Evolutionary conservation across 2,329 filamentous ascomycete genomes (phyloP), one percentile per base, ranked within the genome.

Genomic region (Colletotrichum sp.): DNA sequence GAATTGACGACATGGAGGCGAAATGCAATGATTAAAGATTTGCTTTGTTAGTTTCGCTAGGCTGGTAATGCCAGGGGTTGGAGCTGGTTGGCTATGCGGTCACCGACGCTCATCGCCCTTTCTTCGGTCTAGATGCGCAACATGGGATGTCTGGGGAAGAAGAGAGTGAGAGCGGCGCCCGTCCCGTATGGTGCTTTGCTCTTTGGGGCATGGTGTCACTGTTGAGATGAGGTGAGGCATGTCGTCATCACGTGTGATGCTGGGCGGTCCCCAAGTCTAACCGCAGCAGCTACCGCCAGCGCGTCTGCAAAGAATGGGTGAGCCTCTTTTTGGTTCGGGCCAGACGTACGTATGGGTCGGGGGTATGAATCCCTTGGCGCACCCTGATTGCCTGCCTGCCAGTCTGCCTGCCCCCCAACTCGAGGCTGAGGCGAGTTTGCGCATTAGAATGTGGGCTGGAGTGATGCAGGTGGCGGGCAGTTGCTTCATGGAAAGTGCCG

Each of bases 171-270:
- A 48, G 43, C 43, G 18, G 43, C 43, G 9, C 43, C 43, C 43
- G 10, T 48, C 43, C 48, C 43, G 69, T 60, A n/a, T 72, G 63
- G 7, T 52, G 64, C 61, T 61, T 64, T 61, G 43, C 64, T 48
- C 21, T 64, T 75, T 57, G 57, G 36, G 69, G 69, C 32, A 67
- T 73, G 70, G 73, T 66, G 57, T 64, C 73, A 66, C 39, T 43
- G 26, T 24, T 64, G 74, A 69, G 59, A 26, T 69, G 74, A 76
- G 55, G 36, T 74, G 63, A 73, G 74, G 74, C 72, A 76, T 76
- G 74, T 68, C 74, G 74, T 76, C 74, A 76, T 76, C 71, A 75
- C 74, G 72, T 76, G 74, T 75, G 66, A 71, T 61, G 71, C 59
- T 21, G 36, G 60, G 55, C 70, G 69, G 43, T 39, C 32, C 16